phyloP scores from a whole-genome alignment of 495 filamentous ascomycete species.

The Penicillium dipodomyicola region DNA sequence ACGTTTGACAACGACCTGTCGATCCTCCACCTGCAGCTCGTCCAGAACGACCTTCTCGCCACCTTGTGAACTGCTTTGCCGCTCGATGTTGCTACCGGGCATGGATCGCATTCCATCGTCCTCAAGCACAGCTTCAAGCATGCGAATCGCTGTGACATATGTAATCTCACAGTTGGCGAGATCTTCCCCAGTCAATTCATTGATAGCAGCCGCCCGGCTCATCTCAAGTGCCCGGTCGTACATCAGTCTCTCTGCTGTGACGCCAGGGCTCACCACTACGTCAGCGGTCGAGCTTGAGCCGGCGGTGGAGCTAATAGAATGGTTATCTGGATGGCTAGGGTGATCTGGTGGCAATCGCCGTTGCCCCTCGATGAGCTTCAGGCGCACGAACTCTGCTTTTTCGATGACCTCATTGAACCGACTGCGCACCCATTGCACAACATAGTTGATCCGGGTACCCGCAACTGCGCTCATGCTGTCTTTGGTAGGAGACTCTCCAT shows the following conservation, averaged over 20 bases:
- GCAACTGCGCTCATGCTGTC: slow-evolving; percentile 51
- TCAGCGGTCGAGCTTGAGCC: slow-evolving; percentile 57
- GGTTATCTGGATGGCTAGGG: slow-evolving; percentile 79
- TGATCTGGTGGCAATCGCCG: slow-evolving; percentile 80
- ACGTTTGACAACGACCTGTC: slow-evolving; percentile 70
- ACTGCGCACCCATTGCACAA: slow-evolving; percentile 89
- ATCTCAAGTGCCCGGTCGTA: slow-evolving; percentile 96
- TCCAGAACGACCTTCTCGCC: slow-evolving; percentile 47
- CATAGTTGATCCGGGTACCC: slow-evolving; percentile 79
- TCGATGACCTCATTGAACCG: slow-evolving; percentile 96
- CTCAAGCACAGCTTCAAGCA: slow-evolving; percentile 93
- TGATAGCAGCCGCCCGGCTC: slow-evolving; percentile 90
- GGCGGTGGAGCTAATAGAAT: slow-evolving; percentile 48
- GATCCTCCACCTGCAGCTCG: slow-evolving; percentile 69
- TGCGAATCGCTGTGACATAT: slow-evolving; percentile 84
- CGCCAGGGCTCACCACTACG: slow-evolving; percentile 66
- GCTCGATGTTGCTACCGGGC: slow-evolving; percentile 33
- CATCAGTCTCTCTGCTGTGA: slow-evolving; percentile 96
- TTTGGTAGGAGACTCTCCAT: slow-evolving; percentile 41
- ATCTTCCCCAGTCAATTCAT: slow-evolving; percentile 90
- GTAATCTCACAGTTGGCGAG: slow-evolving; percentile 85
- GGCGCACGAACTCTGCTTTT: slow-evolving; percentile 86
- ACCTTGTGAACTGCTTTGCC: slow-evolving; percentile 19
- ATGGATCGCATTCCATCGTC: slow-evolving; percentile 59
- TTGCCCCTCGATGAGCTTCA: slow-evolving; percentile 85